These are phyloP conservation scores for Candida buenavistaensis DNA, from an alignment of 1,139 yeast species.

Conservation along the genomic window DNA sequence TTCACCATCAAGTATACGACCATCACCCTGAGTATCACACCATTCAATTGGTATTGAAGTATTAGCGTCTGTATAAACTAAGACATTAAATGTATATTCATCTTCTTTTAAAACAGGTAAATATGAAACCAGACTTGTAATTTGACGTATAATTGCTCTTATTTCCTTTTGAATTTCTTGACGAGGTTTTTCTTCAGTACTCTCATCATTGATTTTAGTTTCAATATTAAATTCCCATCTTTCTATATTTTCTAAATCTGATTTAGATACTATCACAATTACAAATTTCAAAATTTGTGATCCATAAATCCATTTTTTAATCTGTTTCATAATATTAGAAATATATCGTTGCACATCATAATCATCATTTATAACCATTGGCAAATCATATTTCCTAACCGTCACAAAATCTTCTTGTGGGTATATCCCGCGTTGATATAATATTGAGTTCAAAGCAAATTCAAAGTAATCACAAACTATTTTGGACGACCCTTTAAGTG, in stretches of 20 bases:
- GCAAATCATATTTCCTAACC: conserved; percentile 79
- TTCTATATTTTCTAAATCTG: conserved; percentile 69
- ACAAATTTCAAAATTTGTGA: conserved; percentile 70
- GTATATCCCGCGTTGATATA: conserved; percentile 88
- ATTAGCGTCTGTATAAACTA: conserved; percentile 79
- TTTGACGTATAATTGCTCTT: conserved; percentile 83
- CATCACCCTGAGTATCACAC: conserved; percentile 70
- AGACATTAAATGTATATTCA: conserved; percentile 78
- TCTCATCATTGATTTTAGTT: conserved; percentile 21
- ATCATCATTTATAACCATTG: conserved; percentile 70
- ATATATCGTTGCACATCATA: conserved; percentile 77
- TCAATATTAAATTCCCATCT: conserved; percentile 83
- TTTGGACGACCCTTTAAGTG: conserved; percentile 76
- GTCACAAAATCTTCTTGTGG: conserved; percentile 85
- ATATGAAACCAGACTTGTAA: conserved; percentile 85
- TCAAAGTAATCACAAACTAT: conserved; percentile 83
- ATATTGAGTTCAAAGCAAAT: conserved; percentile 73
- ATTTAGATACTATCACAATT: conserved; percentile 68
- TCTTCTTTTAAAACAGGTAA: conserved; percentile 71
- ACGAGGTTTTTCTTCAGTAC: conserved; percentile 29
- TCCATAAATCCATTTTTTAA: conserved; percentile 78
- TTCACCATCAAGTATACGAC: conserved; percentile 52
- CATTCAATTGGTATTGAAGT: conserved; percentile 72
- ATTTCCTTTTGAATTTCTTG: conserved; percentile 70
- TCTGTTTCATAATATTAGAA: conserved; percentile 65